Evolutionary conservation across 2,329 filamentous ascomycete genomes (phyloP).

Genomic region (Talaromyces islandicus): DNA sequence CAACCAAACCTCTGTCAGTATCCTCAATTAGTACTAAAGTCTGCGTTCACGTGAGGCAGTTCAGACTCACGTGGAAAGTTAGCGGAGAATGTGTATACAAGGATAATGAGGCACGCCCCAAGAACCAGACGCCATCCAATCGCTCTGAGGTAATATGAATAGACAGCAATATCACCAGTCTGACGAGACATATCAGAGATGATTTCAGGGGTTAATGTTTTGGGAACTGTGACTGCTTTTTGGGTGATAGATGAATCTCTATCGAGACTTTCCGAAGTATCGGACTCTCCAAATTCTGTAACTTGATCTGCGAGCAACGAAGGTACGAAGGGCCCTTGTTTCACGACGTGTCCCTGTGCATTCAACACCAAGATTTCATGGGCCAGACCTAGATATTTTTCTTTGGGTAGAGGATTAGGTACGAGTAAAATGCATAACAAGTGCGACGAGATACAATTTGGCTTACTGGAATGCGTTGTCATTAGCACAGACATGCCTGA

Average conservation of each 20-base stretch:
- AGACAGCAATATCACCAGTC: slow-evolving; percentile 9
- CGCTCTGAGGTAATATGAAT: slow-evolving; percentile 7
- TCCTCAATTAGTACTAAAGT: neutral
- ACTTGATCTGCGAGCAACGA: neutral
- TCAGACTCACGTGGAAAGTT: slow-evolving; percentile 6
- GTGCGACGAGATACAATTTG: neutral
- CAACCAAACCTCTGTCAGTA: slow-evolving; percentile 7
- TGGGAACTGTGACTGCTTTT: neutral
- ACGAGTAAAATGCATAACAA: neutral
- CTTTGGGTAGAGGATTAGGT: neutral
- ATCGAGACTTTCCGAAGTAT: neutral
- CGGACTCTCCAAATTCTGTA: neutral
- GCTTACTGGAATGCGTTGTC: slow-evolving; percentile 5
- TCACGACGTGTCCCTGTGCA: neutral
- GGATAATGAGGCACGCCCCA: slow-evolving; percentile 1
- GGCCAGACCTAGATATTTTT: neutral
- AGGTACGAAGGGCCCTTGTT: neutral
- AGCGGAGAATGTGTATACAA: slow-evolving; percentile 1
- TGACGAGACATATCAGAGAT: slow-evolving; percentile 7
- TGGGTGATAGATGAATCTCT: neutral
- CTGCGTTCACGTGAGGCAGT: neutral
- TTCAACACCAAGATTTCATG: slow-evolving; percentile 1
- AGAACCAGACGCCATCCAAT: slow-evolving; percentile 5
- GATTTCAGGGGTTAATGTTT: neutral
- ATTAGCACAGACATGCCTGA: slow-evolving; percentile 2